phyloP scores from a whole-genome alignment of 2,329 filamentous ascomycete species.

The Fusarium papillatum region DNA sequence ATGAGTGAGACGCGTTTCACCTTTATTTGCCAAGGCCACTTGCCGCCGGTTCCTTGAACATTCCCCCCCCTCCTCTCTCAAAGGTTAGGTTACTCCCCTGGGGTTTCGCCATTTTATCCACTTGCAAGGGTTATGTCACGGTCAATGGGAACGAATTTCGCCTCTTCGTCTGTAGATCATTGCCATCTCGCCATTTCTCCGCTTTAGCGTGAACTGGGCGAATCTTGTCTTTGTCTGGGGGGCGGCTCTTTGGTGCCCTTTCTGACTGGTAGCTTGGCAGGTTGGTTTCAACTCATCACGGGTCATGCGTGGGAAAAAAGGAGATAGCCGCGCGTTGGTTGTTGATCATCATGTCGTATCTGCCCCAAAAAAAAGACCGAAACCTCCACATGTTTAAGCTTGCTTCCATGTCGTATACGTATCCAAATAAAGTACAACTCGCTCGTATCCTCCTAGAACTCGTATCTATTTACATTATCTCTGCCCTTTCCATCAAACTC shows the following conservation, averaged over 20 bases:
- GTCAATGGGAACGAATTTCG: neutral
- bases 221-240: neutral
- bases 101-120: neutral
- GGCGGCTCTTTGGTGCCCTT: neutral
- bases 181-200: neutral
- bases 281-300: neutral
- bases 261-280: neutral
- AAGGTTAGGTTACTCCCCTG: neutral
- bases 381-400: neutral
- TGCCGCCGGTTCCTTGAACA: neutral
- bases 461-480: constrained; percentile 2
- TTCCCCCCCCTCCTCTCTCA: neutral
- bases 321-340: neutral
- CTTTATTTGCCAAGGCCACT: neutral
- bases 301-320: neutral
- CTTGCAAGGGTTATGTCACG: neutral
- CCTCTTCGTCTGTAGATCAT: neutral
- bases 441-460: neutral
- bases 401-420: neutral
- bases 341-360: neutral
- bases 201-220: neutral
- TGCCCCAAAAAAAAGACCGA: neutral
- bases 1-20: neutral
- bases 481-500: constrained; percentile 29
- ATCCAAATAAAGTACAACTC: neutral